phyloP scores from a whole-genome alignment of 2,329 filamentous ascomycete genomes.

The Trichothecium sympodiale region DNA sequence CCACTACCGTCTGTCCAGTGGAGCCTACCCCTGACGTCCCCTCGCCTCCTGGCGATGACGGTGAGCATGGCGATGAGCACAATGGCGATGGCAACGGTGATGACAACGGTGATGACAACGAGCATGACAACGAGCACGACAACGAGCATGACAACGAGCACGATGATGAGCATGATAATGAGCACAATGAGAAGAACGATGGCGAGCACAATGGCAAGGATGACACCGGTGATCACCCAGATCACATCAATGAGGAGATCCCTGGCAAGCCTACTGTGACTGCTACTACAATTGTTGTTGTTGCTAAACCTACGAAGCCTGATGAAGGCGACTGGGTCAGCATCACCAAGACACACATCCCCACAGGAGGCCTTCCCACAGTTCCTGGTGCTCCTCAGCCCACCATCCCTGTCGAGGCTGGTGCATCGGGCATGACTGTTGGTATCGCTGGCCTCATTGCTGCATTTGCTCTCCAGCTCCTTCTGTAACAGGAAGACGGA shows the following conservation, averaged over 20 bases:
- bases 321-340: slow-evolving; percentile 14
- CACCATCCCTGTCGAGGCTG: slow-evolving; percentile 31
- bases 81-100: background rate
- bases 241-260: no score
- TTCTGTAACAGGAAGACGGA: no score
- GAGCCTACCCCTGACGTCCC: background rate
- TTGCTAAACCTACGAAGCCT: background rate
- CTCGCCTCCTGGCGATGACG: background rate
- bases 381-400: slow-evolving; percentile 5
- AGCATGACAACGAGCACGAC: no score
- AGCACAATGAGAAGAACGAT: no score
- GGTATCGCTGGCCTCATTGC: slow-evolving; percentile 15
- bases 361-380: slow-evolving; percentile 9
- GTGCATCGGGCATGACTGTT: slow-evolving; percentile 24
- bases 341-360: slow-evolving; percentile 30
- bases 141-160: no score
- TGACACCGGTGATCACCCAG: no score
- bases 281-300: background rate
- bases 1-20: slow-evolving; percentile 33
- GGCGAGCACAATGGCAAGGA: no score
- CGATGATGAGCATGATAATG: no score
- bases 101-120: background rate
- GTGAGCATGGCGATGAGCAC: background rate
- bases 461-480: slow-evolving; percentile 14
- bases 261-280: background rate